Evolutionary conservation across 2,329 filamentous ascomycete genomes (phyloP).

Genomic region (Rhinocladiella similis): DNA sequence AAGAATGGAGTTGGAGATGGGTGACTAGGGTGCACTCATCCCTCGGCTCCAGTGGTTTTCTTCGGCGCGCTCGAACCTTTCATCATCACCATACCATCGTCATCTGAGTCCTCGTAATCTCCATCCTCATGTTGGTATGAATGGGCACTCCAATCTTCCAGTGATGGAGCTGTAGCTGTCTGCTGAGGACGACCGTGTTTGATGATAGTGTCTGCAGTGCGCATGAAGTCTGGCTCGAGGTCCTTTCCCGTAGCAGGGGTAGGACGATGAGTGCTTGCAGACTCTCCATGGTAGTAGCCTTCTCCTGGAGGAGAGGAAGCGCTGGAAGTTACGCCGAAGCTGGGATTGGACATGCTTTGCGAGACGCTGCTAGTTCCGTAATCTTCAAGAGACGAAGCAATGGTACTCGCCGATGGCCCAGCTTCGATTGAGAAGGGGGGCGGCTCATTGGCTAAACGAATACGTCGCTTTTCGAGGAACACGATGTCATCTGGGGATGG

Average conservation of each 20-base stretch:
- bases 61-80: background rate
- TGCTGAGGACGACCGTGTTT: constrained; percentile 19
- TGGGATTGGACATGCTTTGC: constrained; percentile 48
- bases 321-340: constrained; percentile 48
- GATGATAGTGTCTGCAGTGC: constrained; percentile 29
- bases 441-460: constrained; percentile 7
- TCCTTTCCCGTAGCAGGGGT: constrained; percentile 9
- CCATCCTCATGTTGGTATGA: constrained; percentile 19
- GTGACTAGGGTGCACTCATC: background rate
- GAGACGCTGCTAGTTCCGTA: constrained; percentile 49
- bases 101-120: constrained; percentile 25
- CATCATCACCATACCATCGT: constrained; percentile 29
- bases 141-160: constrained; percentile 17
- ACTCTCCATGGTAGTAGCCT: constrained; percentile 38
- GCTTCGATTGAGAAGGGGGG: constrained; percentile 14
- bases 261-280: constrained; percentile 10
- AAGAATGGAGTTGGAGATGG: background rate
- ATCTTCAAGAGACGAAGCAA: constrained; percentile 48
- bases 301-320: constrained; percentile 48
- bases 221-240: constrained; percentile 28
- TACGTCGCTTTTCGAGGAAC: constrained; percentile 18
- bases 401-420: constrained; percentile 44
- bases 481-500: constrained; percentile 34
- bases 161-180: constrained; percentile 14
- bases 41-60: background rate